Base-by-base conservation (phyloP, 2,329 filamentous ascomycete species). In the Arthrobotrys conoides region DNA sequence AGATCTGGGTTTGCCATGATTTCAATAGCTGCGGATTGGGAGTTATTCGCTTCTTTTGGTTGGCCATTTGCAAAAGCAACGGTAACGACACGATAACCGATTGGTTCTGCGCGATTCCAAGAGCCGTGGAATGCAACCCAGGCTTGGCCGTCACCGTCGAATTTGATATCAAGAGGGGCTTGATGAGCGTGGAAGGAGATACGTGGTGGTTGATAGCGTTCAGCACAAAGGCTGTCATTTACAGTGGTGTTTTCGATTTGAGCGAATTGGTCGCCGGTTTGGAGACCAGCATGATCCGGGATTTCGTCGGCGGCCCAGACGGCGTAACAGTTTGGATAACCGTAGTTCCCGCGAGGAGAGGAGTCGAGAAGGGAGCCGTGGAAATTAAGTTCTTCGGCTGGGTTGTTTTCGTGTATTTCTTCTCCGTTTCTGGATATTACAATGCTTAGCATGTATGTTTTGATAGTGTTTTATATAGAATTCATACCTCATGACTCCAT, bases 81-180 rank as follows among this genome's bases (percentile, higher is more conserved):
- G 53, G 83, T 79, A 16, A 84, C 81, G 18, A 86, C 82, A 80
- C 84, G 18, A 82, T 85, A 86, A 0, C 85, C 85, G 14, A 83
- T 82, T 1, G 85, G 84, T 1, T 81, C 81, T 16, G 83, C 82
- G 36, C 48, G 84, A 85, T 84, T 83, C 90, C 91, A 93, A 83
- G 89, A 91, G n/a, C 92, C 91, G 83, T 93, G 91, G 84, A 93
- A 93, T 0, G 89, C 86, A 24, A 94, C 85, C 84, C 89, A 93
- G 0, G 90, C 91, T 1, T 86, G 87, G 9, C 87, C 87, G 46
- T 78, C 75, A 20, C 63, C 82, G 80, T 88, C 86, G 85, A 94
- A 94, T 79, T 89, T 89, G 82, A 93, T 88, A 80, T 93, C 91
- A 0, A 93, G 85, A 0, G 92, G 92, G 0, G 92, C 91, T 82